Evolutionary conservation across 2,329 filamentous ascomycete species (phyloP).

Genomic region (Colletotrichum navitas): DNA sequence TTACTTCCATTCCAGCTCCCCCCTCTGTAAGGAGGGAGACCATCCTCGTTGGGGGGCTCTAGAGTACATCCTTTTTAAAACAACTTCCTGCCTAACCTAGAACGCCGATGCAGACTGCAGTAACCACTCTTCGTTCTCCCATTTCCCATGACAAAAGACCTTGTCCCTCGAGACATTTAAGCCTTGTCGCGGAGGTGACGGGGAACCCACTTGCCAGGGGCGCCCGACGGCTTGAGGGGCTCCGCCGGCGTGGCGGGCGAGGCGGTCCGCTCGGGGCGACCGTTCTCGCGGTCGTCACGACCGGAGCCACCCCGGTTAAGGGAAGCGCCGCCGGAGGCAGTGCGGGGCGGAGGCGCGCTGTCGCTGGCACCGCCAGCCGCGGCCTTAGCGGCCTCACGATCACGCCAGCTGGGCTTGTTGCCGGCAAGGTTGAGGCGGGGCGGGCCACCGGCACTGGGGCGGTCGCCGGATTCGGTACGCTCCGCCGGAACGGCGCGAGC

Average conservation of each 20-base stretch:
- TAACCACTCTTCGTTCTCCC: slow-evolving; percentile 34
- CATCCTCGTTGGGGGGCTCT: slow-evolving; percentile 50
- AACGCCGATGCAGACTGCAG: slow-evolving; percentile 54
- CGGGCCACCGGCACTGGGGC: slow-evolving; percentile 58
- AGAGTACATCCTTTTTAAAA: slow-evolving; percentile 54
- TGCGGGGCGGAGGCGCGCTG: slow-evolving; percentile 53
- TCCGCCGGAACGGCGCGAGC: slow-evolving; percentile 47
- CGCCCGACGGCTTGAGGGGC: slow-evolving; percentile 65
- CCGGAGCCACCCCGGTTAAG: slow-evolving; percentile 60
- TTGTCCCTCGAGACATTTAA: slow-evolving; percentile 53
- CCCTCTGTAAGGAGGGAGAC: slow-evolving; percentile 49
- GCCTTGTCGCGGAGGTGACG: slow-evolving; percentile 56
- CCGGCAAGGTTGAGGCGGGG: slow-evolving; percentile 73
- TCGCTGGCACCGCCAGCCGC: slow-evolving; percentile 49
- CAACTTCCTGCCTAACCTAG: slow-evolving; percentile 50
- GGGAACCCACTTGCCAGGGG: slow-evolving; percentile 72
- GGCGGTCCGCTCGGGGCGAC: slow-evolving; percentile 49
- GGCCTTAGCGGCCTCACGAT: slow-evolving; percentile 71
- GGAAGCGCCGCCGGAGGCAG: slow-evolving; percentile 56
- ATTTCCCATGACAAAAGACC: slow-evolving; percentile 34
- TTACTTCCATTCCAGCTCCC: slow-evolving; percentile 46
- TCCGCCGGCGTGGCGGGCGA: slow-evolving; percentile 60
- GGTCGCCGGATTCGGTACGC: slow-evolving; percentile 63
- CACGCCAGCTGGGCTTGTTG: slow-evolving; percentile 77
- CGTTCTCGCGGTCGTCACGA: slow-evolving; percentile 58